Evolutionary conservation across 2,329 filamentous ascomycete species (phyloP).

Genomic region (Ophiostoma fasciatum): DNA sequence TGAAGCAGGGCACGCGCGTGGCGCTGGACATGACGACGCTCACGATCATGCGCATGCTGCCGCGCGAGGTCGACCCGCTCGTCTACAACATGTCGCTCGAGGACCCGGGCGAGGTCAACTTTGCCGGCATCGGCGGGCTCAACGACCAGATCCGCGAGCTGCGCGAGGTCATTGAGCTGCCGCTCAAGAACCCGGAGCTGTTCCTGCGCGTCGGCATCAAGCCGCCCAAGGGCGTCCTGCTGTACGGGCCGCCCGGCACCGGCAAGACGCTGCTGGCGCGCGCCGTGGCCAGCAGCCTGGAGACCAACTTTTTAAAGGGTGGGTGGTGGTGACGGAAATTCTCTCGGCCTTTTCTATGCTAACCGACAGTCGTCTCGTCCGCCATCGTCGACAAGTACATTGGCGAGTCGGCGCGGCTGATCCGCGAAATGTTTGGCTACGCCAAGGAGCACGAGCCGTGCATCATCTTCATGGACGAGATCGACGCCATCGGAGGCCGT

Average conservation of each 20-base stretch:
- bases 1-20: constrained; percentile 96
- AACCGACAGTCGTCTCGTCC: constrained; percentile 69
- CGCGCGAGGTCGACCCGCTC: constrained; percentile 91
- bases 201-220: constrained; percentile 97
- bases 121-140: constrained; percentile 90
- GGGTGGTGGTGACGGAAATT: constrained; percentile 13
- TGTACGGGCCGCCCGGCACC: constrained; percentile 93
- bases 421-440: constrained; percentile 99
- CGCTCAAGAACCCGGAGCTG: constrained; percentile 95
- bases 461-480: constrained; percentile 99
- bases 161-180: constrained; percentile 92
- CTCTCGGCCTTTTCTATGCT: too few relatives aligned
- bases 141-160: constrained; percentile 98
- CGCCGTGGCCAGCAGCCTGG: constrained; percentile 88
- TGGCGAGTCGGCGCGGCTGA: constrained; percentile 90
- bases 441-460: constrained; percentile 98
- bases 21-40: constrained; percentile 98
- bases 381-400: constrained; percentile 99
- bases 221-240: constrained; percentile 88
- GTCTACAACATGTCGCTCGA: constrained; percentile 99
- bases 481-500: constrained; percentile 93
- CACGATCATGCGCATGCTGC: constrained; percentile 99
- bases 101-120: constrained; percentile 94
- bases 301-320: constrained; percentile 98
- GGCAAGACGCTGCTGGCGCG: constrained; percentile 91